These are phyloP conservation scores for Beauveria sp. DNA, from an alignment of 2,329 filamentous ascomycete genomes.

Conservation along the genomic window DNA sequence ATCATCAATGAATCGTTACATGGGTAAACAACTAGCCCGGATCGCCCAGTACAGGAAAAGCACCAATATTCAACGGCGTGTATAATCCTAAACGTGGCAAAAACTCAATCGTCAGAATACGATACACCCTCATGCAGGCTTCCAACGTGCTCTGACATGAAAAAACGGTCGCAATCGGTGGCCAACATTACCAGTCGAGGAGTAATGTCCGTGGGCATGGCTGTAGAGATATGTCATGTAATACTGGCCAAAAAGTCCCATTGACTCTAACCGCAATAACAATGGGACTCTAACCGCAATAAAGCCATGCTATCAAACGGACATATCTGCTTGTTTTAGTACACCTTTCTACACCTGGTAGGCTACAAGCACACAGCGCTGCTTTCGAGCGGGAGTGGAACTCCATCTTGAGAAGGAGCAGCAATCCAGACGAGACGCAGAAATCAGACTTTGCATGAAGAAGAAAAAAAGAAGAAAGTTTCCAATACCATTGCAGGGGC, in stretches of 20 bases:
- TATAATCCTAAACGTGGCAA: too few relatives aligned
- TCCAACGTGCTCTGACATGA: slow-evolving; percentile 46
- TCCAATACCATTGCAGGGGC: too few relatives aligned
- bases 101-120: too few relatives aligned
- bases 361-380: slow-evolving; percentile 44
- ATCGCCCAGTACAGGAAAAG: slow-evolving; percentile 27
- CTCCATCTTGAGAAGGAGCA: slow-evolving; percentile 25
- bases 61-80: too few relatives aligned
- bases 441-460: slow-evolving; percentile 37
- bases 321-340: slow-evolving; percentile 49
- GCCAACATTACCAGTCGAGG: slow-evolving; percentile 17
- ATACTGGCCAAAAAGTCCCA: slow-evolving; percentile 46
- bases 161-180: background rate
- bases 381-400: slow-evolving; percentile 41
- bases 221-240: slow-evolving; percentile 57
- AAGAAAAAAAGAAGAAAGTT: slow-evolving; percentile 12
- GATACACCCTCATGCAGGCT: slow-evolving; percentile 40
- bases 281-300: slow-evolving; percentile 57
- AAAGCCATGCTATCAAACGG: slow-evolving; percentile 56
- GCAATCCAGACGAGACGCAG: slow-evolving; percentile 41
- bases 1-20: background rate
- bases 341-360: slow-evolving; percentile 43
- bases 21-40: slow-evolving; percentile 17
- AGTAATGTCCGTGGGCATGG: slow-evolving; percentile 46
- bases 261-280: slow-evolving; percentile 55